A percentile compares a stretch with the other conserved stretches of the same genome.
Evolutionary conservation across 768 basidiomycete species (phyloP).

Genomic region (Psilocybe azurescens): DNA sequence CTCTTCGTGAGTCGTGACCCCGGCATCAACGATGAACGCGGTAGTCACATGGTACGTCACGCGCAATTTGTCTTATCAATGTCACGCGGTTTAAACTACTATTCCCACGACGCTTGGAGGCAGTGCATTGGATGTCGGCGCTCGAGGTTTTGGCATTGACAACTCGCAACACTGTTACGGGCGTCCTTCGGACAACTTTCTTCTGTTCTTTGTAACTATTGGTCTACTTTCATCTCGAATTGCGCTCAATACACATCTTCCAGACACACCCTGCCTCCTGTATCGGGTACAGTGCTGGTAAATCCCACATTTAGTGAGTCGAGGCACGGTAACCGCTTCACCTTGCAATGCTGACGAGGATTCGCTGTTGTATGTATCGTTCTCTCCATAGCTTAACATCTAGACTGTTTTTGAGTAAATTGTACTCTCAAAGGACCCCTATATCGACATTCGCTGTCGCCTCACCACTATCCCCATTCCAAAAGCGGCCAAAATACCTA

Average conservation of each 20-base stretch:
- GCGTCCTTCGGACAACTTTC: not conserved
- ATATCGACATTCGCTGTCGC: too few relatives aligned
- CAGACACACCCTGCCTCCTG: not conserved
- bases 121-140: not conserved
- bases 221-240: not conserved
- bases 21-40: constrained; percentile 10
- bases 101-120: not conserved
- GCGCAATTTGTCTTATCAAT: not conserved
- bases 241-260: not conserved
- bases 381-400: too few relatives aligned
- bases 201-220: not conserved
- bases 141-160: too few relatives aligned
- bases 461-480: too few relatives aligned
- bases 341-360: not conserved
- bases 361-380: too few relatives aligned
- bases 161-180: not conserved
- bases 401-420: too few relatives aligned
- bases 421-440: too few relatives aligned
- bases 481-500: not conserved
- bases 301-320: not conserved
- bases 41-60: constrained; percentile 7
- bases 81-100: not conserved
- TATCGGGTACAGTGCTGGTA: not conserved
- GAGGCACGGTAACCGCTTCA: not conserved
- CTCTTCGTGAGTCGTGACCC: not conserved